Conservation (phyloP, 1,139 yeast species). For the Suhomyces maxii region DNA sequence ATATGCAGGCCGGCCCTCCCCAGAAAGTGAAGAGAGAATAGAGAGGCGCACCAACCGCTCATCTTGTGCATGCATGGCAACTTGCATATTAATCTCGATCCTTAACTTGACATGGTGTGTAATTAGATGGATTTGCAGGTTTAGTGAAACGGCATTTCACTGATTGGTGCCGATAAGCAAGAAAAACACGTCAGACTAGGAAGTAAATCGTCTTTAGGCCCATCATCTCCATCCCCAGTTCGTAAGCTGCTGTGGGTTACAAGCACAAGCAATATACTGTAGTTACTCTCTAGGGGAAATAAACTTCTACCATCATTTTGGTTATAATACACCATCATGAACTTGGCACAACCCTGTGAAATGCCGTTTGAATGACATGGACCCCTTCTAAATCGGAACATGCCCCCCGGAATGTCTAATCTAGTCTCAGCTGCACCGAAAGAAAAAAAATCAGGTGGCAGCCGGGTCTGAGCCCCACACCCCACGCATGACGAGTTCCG, state of each 20-base stretch:
- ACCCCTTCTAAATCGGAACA: neutral
- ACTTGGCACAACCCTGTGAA: too few relatives aligned
- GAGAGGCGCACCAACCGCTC: conserved; percentile 2
- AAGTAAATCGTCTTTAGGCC: neutral
- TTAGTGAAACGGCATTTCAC: conserved; percentile 5
- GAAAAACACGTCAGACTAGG: neutral
- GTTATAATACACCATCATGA: too few relatives aligned
- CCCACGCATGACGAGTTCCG: neutral
- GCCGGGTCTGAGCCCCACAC: conserved; percentile 1
- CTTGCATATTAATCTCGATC: conserved; percentile 12
- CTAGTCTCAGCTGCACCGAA: conserved; percentile 5
- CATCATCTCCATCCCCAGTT: neutral
- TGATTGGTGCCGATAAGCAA: neutral
- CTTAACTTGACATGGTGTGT: conserved; percentile 11
- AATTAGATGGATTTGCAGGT: conserved; percentile 5
- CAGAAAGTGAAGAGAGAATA: neutral
- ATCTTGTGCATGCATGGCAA: conserved; percentile 6
- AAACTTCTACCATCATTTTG: too few relatives aligned
- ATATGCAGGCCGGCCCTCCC: neutral
- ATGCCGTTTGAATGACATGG: neutral
- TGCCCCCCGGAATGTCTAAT: neutral
- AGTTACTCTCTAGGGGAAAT: too few relatives aligned
- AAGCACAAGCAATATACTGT: too few relatives aligned
- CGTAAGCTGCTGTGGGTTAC: neutral
- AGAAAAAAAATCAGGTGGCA: neutral